phyloP scores from a whole-genome alignment of 2,329 filamentous ascomycete genomes.

The Pseudocercospora ulei region DNA sequence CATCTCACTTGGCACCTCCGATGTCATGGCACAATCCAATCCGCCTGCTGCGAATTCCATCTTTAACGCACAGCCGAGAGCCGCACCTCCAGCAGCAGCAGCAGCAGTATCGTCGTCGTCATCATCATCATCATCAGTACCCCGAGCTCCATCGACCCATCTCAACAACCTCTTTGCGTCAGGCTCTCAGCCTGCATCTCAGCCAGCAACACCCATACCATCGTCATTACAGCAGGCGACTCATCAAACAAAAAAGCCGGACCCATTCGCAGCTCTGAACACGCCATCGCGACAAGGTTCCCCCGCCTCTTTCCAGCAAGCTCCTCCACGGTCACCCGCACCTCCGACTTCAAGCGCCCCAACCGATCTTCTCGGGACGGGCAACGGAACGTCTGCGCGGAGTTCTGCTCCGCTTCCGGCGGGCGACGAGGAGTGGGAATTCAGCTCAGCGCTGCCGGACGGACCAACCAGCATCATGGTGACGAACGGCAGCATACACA shows the following conservation, averaged over 20 bases:
- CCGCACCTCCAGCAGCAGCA: slow-evolving; percentile 27
- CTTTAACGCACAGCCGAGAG: slow-evolving; percentile 24
- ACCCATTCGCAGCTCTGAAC: slow-evolving; percentile 53
- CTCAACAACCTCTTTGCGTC: slow-evolving; percentile 43
- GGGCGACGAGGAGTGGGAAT: slow-evolving; percentile 82
- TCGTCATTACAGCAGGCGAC: slow-evolving; percentile 21
- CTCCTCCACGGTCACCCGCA: slow-evolving; percentile 35
- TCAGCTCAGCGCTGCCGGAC: slow-evolving; percentile 73
- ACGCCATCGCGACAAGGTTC: slow-evolving; percentile 45
- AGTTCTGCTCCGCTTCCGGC: slow-evolving; percentile 11
- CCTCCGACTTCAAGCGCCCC: slow-evolving; percentile 21
- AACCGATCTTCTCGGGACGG: slow-evolving; percentile 29
- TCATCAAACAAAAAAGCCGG: slow-evolving; percentile 36
- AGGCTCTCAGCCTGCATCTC: slow-evolving; percentile 36
- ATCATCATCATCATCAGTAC: slow-evolving; percentile 32
- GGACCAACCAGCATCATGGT: slow-evolving; percentile 55
- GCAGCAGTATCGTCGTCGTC: too few relatives aligned
- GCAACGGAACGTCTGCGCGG: slow-evolving; percentile 41
- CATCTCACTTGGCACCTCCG: slow-evolving; percentile 59
- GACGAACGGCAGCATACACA: slow-evolving; percentile 53
- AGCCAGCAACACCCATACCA: slow-evolving; percentile 44
- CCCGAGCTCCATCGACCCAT: slow-evolving; percentile 42
- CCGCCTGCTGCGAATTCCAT: slow-evolving; percentile 30
- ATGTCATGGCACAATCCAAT: slow-evolving; percentile 34
- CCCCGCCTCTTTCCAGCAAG: slow-evolving; percentile 40